Evolutionary conservation across 2,329 filamentous ascomycete species (phyloP).

Genomic region (Colletotrichum tamarilloi): DNA sequence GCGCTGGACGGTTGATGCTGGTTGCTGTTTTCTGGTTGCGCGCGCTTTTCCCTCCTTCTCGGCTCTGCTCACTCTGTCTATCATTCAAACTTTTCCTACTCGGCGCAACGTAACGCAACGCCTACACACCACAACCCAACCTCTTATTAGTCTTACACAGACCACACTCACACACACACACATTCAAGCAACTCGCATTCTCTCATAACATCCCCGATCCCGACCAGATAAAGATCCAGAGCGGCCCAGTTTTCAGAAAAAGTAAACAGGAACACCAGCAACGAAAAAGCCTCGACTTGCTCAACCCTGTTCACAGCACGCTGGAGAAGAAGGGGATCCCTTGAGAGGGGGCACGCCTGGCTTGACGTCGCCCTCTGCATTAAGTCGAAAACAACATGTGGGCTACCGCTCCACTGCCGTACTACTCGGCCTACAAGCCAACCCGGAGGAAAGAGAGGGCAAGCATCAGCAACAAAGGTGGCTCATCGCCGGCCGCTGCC

Average conservation of each 20-base stretch:
- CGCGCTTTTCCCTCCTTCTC: neutral
- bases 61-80: neutral
- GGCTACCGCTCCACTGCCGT: slow-evolving; percentile 37
- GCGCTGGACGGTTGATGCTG: slow-evolving; percentile 24
- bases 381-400: slow-evolving; percentile 36
- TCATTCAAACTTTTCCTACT: neutral
- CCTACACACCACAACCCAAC: slow-evolving; percentile 1
- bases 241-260: slow-evolving; percentile 28
- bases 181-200: slow-evolving; percentile 9
- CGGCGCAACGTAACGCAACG: neutral
- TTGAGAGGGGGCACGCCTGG: slow-evolving; percentile 35
- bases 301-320: slow-evolving; percentile 5
- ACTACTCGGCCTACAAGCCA: slow-evolving; percentile 38
- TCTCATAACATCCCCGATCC: slow-evolving; percentile 10
- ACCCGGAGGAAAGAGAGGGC: slow-evolving; percentile 13
- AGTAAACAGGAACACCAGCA: slow-evolving; percentile 7
- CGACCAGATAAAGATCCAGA: slow-evolving; percentile 22
- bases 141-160: neutral
- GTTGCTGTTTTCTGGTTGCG: slow-evolving; percentile 7
- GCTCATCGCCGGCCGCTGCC: slow-evolving; percentile 22
- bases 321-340: slow-evolving; percentile 33
- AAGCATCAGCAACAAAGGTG: slow-evolving; percentile 34
- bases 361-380: slow-evolving; percentile 37
- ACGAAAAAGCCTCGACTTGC: slow-evolving; percentile 21
- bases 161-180: neutral